These are phyloP conservation scores for Phyllosticta paracitricarpa DNA, from an alignment of 2,329 filamentous ascomycete genomes.

Conservation along the genomic window DNA sequence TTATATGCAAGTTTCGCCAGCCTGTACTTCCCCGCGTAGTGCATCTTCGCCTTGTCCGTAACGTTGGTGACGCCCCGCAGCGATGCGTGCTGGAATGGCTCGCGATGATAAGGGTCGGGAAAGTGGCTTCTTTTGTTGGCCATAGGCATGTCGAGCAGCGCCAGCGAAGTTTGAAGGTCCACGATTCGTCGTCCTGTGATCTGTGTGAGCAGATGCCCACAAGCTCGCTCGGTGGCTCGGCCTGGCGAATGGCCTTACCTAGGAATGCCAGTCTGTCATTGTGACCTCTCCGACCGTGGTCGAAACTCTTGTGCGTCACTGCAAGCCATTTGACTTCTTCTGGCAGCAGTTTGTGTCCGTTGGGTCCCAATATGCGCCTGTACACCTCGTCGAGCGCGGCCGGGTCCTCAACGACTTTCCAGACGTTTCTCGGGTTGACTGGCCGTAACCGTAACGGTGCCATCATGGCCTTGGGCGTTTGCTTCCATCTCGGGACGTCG, in stretches of 20 bases:
- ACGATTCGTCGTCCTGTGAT: slow-evolving; percentile 51
- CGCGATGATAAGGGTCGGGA: slow-evolving; percentile 38
- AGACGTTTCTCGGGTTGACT: slow-evolving; percentile 47
- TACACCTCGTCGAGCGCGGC: slow-evolving; percentile 68
- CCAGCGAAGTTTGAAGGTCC: slow-evolving; percentile 54
- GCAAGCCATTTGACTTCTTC: slow-evolving; percentile 96
- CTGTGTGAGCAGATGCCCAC: slow-evolving; percentile 13
- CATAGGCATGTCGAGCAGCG: slow-evolving; percentile 43
- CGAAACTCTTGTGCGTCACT: slow-evolving; percentile 96
- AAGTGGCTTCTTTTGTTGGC: neutral
- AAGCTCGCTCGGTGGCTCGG: neutral
- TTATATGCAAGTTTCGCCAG: slow-evolving; percentile 58
- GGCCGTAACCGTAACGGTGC: slow-evolving; percentile 46
- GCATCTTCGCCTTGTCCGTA: slow-evolving; percentile 47
- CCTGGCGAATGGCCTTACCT: slow-evolving; percentile 43
- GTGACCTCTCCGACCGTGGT: slow-evolving; percentile 86
- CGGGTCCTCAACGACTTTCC: slow-evolving; percentile 66
- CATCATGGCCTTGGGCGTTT: slow-evolving; percentile 38
- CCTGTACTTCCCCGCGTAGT: slow-evolving; percentile 54
- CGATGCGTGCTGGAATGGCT: slow-evolving; percentile 60
- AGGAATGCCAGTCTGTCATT: slow-evolving; percentile 88
- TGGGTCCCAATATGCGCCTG: slow-evolving; percentile 60
- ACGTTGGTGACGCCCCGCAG: slow-evolving; percentile 68
- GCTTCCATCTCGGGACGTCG: slow-evolving; percentile 38
- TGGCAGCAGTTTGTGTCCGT: slow-evolving; percentile 62